These are phyloP conservation scores for Dipteronia dyeriana DNA, from an alignment of 345 rosid genomes.

Conservation along the genomic window DNA sequence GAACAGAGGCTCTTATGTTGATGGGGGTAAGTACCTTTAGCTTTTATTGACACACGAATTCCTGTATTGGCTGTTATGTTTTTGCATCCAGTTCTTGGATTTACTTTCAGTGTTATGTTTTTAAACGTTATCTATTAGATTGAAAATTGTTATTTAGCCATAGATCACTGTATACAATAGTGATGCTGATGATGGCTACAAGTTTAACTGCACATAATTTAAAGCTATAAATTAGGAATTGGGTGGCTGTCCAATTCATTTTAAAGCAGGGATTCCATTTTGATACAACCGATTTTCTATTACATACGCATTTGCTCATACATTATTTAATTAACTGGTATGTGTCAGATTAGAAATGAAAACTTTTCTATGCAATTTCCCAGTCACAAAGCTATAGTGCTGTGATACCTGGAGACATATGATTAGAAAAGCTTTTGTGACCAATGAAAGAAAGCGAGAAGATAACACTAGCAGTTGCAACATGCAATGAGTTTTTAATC, in stretches of 20 bases:
- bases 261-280: background rate
- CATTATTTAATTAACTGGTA: background rate
- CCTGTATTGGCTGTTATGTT: background rate
- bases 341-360: background rate
- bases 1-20: slow-evolving; percentile 91
- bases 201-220: background rate
- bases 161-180: background rate
- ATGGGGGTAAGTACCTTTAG: slow-evolving; percentile 79
- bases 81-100: background rate
- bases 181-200: background rate
- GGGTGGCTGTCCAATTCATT: background rate
- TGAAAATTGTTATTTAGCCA: background rate
- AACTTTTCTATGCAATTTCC: background rate
- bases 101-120: background rate
- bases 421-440: background rate
- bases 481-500: background rate
- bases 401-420: background rate
- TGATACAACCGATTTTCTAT: background rate
- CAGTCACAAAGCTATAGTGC: background rate
- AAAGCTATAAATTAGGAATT: background rate
- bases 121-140: background rate
- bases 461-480: slow-evolving; percentile 1
- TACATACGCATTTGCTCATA: background rate
- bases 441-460: background rate
- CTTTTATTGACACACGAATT: slow-evolving; percentile 19